A percentile compares a stretch with the other conserved stretches of the same genome.
Evolutionary conservation across 2,329 filamentous ascomycete species (phyloP).

Genomic region (Cladosporium oxysporum): DNA sequence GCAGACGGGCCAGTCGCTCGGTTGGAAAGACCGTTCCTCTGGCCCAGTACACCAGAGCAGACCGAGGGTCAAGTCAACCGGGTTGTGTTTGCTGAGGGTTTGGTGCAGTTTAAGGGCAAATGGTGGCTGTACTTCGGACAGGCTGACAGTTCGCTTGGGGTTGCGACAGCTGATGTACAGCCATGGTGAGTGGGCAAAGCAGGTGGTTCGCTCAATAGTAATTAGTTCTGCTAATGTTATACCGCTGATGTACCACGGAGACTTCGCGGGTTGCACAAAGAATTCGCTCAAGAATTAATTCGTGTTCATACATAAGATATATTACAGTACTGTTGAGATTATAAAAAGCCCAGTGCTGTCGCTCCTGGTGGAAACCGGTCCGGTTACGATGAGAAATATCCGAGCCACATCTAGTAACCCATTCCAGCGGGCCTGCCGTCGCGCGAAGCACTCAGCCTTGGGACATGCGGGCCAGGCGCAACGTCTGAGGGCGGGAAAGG

Average conservation of each 20-base stretch:
- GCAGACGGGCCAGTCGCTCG: conserved; percentile 34
- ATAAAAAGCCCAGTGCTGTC: not conserved
- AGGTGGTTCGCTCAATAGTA: not conserved
- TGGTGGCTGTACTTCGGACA: conserved; percentile 39
- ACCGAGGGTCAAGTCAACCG: conserved; percentile 37
- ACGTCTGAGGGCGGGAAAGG: not conserved
- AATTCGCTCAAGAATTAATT: not conserved
- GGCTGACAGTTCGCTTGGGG: conserved; percentile 28
- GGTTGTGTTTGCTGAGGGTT: conserved; percentile 38
- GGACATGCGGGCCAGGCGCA: conserved; percentile 10
- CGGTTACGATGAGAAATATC: not conserved
- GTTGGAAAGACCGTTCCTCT: conserved; percentile 35
- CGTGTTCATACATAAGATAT: not conserved
- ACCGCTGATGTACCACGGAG: not conserved
- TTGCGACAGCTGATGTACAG: conserved; percentile 25
- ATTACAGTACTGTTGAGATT: not conserved
- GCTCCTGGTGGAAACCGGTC: not conserved
- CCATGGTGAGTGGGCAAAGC: conserved; percentile 13
- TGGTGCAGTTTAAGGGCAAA: conserved; percentile 37
- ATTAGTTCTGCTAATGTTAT: not conserved
- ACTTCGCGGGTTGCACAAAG: not conserved
- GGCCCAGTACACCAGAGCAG: conserved; percentile 33
- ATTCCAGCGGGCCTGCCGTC: not conserved
- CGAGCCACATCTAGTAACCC: conserved; percentile 3
- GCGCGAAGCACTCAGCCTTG: conserved; percentile 11